Evolutionary conservation across 2,329 filamentous ascomycete species (phyloP), one percentile per base, ranked within the genome.

Genomic region (Fusarium verticillioides): DNA sequence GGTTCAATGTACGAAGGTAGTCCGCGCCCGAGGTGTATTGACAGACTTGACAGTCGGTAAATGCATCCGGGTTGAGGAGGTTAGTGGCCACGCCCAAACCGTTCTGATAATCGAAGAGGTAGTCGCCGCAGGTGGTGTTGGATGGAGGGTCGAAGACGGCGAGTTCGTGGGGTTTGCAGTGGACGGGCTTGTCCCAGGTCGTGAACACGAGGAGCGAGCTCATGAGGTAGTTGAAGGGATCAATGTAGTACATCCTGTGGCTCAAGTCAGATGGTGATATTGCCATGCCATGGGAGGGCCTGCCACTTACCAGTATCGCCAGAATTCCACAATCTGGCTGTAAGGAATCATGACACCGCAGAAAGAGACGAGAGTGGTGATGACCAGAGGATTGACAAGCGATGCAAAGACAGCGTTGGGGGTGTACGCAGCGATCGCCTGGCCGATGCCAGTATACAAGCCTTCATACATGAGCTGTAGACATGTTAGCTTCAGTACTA

Each of bases 311-410:
- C 90, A 93, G 72, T 87, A 87, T 40, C 84, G 83, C 93, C 93
- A 95, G 81, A 94, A 94, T 1, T 81, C 76, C 7, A 89, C 87
- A 30, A 95, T 85, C 42, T 87, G 86, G 0, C 77, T 77, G 70
- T 91, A 93, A 0, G 92, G 92, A 0, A 94, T 92, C 21, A 94
- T 85, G 2, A 94, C 91, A 68, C 93, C 93, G 74, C 92, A 94
- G 83, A 95, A 95, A 1, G 88, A 89, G 16, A 93, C 86, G 8
- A 94, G 84, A 44, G 89, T 80, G 77, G 86, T 85, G 58, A 91
- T 81, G 11, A 90, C 64, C 1, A 91, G 76, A 0, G 88, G 88
- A 72, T 90, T 90, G 69, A 86, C 85, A 5, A 91, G 83, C 0
- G 87, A 83, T 0, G 89, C 89, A 50, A 91, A 90, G 18, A 89